Base-by-base conservation (phyloP, 768 basidiomycete genomes). In the Strobilomyces confusus region DNA sequence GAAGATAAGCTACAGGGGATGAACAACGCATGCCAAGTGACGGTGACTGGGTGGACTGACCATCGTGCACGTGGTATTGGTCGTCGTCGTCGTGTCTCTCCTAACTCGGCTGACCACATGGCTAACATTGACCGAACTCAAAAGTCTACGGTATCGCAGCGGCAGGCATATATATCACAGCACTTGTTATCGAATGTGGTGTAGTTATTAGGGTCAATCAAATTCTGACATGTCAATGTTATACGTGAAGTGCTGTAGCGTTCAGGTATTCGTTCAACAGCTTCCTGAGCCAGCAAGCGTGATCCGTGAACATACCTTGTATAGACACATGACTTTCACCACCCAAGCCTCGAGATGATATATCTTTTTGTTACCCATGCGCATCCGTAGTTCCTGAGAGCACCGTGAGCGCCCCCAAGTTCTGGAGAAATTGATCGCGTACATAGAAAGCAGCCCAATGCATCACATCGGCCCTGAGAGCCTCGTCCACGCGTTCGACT, bases 371-470 rank as follows among this genome's bases (percentile, higher is more conserved):
- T 82, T 82, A 5, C 95, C 95, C 50, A 86, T 76, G n/a, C 92
- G 83, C 90, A 98, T 91, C n/a, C 97, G 86, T 34, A 89, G 80
- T 74, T 99, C 95, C 92, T 97, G 60, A 25, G 57, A 36, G 32
- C 52, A 9, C 20, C 33, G 13, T 64, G 6, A 55, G 49, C 40
- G 51, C 23, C 1, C 0, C 25, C 17, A 29, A 42, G 12, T 29
- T 32, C 38, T 20, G 33, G 17, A 47, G 51, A 43, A 33, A 48
- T 38, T 22, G 17, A 32, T 23, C 19, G 72, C 89, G 56, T 64
- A 93, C 93, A 69, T 98, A 98, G 66, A 95, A 87, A 22, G 97
- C 93, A 4, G 95, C 92, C 95, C 95, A 98, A 66, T 97, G 93
- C 78, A 98, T 90, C 61, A 98, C 85, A 61, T 98, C 93, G 0